Evolutionary conservation across 108 stramenopile genomes (phyloP).

Genomic region (Chaetoceros tenuissimus): DNA sequence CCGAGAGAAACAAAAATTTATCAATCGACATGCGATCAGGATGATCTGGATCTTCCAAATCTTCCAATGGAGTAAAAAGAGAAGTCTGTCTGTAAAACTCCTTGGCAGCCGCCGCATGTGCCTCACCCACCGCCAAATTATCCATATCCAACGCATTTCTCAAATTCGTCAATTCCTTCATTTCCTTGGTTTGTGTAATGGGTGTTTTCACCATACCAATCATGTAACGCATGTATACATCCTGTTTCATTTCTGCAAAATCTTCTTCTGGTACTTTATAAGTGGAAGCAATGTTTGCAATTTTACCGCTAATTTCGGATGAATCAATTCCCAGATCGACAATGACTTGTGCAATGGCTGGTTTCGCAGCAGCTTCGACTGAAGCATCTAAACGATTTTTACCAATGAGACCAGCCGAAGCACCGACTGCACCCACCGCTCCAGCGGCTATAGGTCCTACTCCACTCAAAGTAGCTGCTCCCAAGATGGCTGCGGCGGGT

Average conservation of each 20-base stretch:
- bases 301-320: constrained; percentile 21
- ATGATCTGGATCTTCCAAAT: constrained; percentile 70
- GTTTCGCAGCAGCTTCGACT: constrained; percentile 32
- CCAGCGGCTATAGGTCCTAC: constrained; percentile 29
- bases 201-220: constrained; percentile 74
- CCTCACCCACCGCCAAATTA: constrained; percentile 74
- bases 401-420: constrained; percentile 44
- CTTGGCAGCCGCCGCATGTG: constrained; percentile 54
- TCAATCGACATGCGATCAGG: constrained; percentile 64
- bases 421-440: constrained; percentile 42
- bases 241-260: constrained; percentile 46
- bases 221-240: constrained; percentile 57
- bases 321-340: constrained; percentile 36
- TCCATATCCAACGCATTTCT: constrained; percentile 37
- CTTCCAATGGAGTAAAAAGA: constrained; percentile 56
- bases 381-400: constrained; percentile 32
- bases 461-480: constrained; percentile 35
- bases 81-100: constrained; percentile 54
- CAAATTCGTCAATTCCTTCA: constrained; percentile 57
- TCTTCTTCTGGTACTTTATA: constrained; percentile 43
- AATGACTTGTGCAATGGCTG: constrained; percentile 48
- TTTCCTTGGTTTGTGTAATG: constrained; percentile 46
- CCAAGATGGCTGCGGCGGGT: constrained; percentile 42
- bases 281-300: constrained; percentile 14
- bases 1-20: constrained; percentile 74